phyloP scores from a whole-genome alignment of 2,329 filamentous ascomycete genomes.

The Aspergillus fumigatus region DNA sequence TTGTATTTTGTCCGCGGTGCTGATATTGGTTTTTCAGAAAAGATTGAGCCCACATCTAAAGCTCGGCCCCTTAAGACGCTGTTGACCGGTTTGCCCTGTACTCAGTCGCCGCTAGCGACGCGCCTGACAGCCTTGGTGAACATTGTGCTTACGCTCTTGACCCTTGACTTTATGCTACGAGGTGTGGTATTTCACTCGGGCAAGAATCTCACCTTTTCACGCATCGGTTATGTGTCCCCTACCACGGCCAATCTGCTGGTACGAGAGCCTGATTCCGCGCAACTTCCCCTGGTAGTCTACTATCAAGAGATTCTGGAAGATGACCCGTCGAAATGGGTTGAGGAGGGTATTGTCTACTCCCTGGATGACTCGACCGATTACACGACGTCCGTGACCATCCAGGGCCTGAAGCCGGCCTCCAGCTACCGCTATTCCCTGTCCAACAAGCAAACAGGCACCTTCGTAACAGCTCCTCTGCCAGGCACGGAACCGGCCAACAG shows the following conservation, averaged over 20 bases:
- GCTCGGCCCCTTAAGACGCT: slow-evolving; percentile 56
- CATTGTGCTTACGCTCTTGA: slow-evolving; percentile 60
- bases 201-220: slow-evolving; percentile 75
- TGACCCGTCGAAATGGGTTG: slow-evolving; percentile 50
- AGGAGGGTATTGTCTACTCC: slow-evolving; percentile 61
- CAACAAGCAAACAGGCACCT: slow-evolving; percentile 79
- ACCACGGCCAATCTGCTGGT: slow-evolving; percentile 75
- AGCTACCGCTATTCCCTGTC: slow-evolving; percentile 80
- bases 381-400: slow-evolving; percentile 66
- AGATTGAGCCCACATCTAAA: slow-evolving; percentile 1
- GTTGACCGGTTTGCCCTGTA: slow-evolving; percentile 70
- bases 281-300: slow-evolving; percentile 71
- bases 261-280: slow-evolving; percentile 71
- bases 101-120: slow-evolving; percentile 63
- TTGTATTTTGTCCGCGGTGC: neutral
- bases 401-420: slow-evolving; percentile 64
- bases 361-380: slow-evolving; percentile 78
- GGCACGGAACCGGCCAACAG: slow-evolving; percentile 62
- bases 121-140: slow-evolving; percentile 69
- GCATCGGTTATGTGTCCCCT: slow-evolving; percentile 81
- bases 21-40: neutral
- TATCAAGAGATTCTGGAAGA: slow-evolving; percentile 42
- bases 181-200: slow-evolving; percentile 65
- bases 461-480: slow-evolving; percentile 68
- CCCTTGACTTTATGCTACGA: slow-evolving; percentile 73